Base-by-base conservation (phyloP, 2,329 filamentous ascomycete genomes). In the Emydomyces testavorans region DNA sequence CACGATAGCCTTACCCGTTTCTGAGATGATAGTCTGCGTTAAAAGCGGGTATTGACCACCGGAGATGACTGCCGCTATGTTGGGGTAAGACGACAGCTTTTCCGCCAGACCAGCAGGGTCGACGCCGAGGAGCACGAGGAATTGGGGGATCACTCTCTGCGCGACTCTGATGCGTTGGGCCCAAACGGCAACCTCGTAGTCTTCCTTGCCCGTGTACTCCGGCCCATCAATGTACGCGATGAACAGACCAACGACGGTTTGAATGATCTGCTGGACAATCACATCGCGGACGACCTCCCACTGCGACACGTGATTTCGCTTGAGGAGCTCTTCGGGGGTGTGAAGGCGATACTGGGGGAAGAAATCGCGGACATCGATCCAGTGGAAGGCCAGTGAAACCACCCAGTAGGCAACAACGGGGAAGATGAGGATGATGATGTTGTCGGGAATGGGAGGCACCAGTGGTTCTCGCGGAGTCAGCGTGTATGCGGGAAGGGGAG, bases 291-390 rank as follows among this genome's bases (percentile, higher is more conserved):
- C 79, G 2, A 94, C 88, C 60, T 95, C 83, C 69, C 78, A 85
- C 53, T 87, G 79, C 39, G 84, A 78, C 46, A 87, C 90, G 60
- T 86, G 86, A 67, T 95, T 95, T 58, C 89, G 79, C 65, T 86
- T 85, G 29, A 81, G 64, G 53, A 96, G 83, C 67, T 96, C 90
- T 45, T 87, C 88, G 11, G 92, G 92, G 0, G 92, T 96, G 69
- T 98, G 92, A 35, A 98, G 75, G 53, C 92, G 83, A 69, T 96
- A 95, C 59, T 93, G 79, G 15, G 89, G 82, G 64, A 90, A 94
- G 31, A 90, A 71, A 65, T 95, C 86, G 68, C 82, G 81, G 50
- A 80, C 72, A 68, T 98, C 92, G 60, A 96, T 80, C 57, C 81
- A 62, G 71, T 96, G 90, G 71, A 94, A 98, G 62, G 90, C 69